These are phyloP conservation scores for Cinnamomum micranthum DNA, from an alignment of 164 flowering plant species.

Conservation along the genomic window DNA sequence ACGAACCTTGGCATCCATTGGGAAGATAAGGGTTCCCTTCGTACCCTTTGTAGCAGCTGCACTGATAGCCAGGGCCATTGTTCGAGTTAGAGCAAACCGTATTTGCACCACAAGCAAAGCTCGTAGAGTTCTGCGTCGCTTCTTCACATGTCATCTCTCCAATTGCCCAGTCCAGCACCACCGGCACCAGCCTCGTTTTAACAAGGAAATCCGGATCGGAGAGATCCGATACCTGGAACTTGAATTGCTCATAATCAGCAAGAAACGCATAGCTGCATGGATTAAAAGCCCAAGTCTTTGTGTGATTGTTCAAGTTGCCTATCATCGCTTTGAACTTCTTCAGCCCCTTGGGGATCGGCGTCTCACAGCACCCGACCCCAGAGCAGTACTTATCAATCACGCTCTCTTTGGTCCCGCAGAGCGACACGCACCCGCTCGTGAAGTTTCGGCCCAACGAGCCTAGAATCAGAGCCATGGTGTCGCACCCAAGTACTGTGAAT, in stretches of 20 bases:
- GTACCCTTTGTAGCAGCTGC: slow-evolving; percentile 12
- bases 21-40: slow-evolving; percentile 21
- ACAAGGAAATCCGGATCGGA: background rate
- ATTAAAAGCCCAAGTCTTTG: background rate
- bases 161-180: slow-evolving; percentile 14
- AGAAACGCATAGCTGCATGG: slow-evolving; percentile 18
- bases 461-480: background rate
- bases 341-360: slow-evolving; percentile 4
- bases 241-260: slow-evolving; percentile 1
- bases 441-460: background rate
- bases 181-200: background rate
- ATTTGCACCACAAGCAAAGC: slow-evolving; percentile 10
- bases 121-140: background rate
- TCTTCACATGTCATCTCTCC: slow-evolving; percentile 11
- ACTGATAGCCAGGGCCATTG: slow-evolving; percentile 16
- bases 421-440: background rate
- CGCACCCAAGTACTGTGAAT: slow-evolving; percentile 2
- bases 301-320: background rate
- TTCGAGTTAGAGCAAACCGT: background rate
- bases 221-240: slow-evolving; percentile 4
- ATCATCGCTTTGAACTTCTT: background rate
- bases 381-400: slow-evolving; percentile 2
- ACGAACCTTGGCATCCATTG: slow-evolving; percentile 19
- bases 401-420: background rate
- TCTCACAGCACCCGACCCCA: slow-evolving; percentile 1